Percentiles rank a stretch among this genome's conserved stretches.
Evolutionary conservation across 192 early-diverging fungal species (phyloP).

Genomic region (Backusella westeae): DNA sequence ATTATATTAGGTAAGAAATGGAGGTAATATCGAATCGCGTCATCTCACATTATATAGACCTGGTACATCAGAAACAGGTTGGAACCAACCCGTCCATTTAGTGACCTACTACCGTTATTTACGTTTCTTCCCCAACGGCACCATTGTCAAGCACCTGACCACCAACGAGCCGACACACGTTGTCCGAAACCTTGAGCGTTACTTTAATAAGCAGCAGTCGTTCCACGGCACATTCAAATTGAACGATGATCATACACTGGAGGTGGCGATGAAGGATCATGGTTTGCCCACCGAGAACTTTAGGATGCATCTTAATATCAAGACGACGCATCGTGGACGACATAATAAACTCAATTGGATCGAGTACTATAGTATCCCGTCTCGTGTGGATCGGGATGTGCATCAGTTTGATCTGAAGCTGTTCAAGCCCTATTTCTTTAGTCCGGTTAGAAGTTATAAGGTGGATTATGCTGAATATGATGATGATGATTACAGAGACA

Average conservation of each 20-base stretch:
- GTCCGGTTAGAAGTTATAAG: constrained; percentile 25
- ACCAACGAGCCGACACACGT: constrained; percentile 34
- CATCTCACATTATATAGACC: constrained; percentile 16
- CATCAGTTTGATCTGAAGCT: constrained; percentile 28
- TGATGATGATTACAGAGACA: not conserved
- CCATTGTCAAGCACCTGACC: constrained; percentile 31
- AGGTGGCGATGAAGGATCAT: constrained; percentile 20
- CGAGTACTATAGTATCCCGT: constrained; percentile 16
- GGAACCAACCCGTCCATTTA: constrained; percentile 42
- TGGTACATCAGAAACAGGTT: constrained; percentile 36
- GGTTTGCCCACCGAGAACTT: constrained; percentile 19
- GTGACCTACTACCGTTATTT: constrained; percentile 48
- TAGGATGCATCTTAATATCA: constrained; percentile 27
- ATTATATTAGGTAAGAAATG: constrained; percentile 35
- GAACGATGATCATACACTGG: constrained; percentile 15
- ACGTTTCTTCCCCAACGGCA: constrained; percentile 43
- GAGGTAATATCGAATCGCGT: no score
- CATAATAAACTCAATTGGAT: constrained; percentile 42
- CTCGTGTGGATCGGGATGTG: not conserved
- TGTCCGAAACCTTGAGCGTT: constrained; percentile 21
- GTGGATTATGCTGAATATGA: constrained; percentile 18
- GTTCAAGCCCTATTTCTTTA: constrained; percentile 38
- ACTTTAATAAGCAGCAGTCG: constrained; percentile 24
- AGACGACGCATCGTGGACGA: constrained; percentile 36
- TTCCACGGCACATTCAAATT: constrained; percentile 31